phyloP scores from a whole-genome alignment of 78 protist species.

The Cavenderia fasciculata region DNA sequence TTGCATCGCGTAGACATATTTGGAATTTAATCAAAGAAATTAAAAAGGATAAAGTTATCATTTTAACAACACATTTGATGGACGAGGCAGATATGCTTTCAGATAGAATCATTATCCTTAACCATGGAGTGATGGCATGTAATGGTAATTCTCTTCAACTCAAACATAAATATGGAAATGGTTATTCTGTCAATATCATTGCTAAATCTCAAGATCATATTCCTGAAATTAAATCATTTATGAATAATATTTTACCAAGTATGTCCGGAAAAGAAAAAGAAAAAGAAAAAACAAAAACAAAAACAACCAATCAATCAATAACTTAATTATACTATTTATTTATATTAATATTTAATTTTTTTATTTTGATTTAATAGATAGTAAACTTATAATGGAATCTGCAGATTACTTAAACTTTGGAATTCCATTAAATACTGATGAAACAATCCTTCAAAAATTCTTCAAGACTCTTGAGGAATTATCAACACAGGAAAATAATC shows the following conservation, averaged over 20 bases:
- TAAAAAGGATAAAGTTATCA: slow-evolving; percentile 46
- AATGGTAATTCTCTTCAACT: slow-evolving; percentile 90
- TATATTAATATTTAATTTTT: no score
- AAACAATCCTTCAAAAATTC: neutral
- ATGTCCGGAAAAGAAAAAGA: neutral
- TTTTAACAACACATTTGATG: slow-evolving; percentile 89
- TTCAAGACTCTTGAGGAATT: slow-evolving; percentile 22
- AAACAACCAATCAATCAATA: neutral
- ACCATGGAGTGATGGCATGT: slow-evolving; percentile 80
- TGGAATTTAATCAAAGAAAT: slow-evolving; percentile 66
- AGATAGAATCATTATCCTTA: slow-evolving; percentile 87
- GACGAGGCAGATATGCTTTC: slow-evolving; percentile 91
- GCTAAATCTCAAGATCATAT: slow-evolving; percentile 13
- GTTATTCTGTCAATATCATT: slow-evolving; percentile 83
- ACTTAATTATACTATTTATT: no score
- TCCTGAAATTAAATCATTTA: neutral
- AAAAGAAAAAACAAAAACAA: neutral
- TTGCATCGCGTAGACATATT: slow-evolving; percentile 64
- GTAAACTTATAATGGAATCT: slow-evolving; percentile 32
- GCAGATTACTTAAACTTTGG: slow-evolving; percentile 45
- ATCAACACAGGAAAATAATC: neutral
- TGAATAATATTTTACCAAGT: slow-evolving; percentile 12
- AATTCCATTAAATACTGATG: slow-evolving; percentile 14
- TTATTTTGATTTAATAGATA: neutral
- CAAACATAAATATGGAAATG: slow-evolving; percentile 90